Evolutionary conservation across 2,329 filamentous ascomycete genomes (phyloP).

Genomic region (Xylariaceae sp.): DNA sequence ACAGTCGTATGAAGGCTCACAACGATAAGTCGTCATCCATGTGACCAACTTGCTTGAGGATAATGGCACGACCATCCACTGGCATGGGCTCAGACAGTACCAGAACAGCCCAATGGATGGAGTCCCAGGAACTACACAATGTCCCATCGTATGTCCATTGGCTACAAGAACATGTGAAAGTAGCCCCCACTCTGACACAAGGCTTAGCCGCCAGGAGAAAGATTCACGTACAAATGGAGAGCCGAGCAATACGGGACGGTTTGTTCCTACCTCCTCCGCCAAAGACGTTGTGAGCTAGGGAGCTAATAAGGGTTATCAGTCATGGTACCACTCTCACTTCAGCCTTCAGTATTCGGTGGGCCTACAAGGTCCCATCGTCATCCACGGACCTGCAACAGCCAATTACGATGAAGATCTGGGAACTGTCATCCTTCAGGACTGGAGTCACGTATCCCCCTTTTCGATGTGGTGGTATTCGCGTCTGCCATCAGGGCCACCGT

Average conservation of each 20-base stretch:
- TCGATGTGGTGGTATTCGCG: background rate
- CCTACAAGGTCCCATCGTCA: slow-evolving; percentile 57
- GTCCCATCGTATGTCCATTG: slow-evolving; percentile 38
- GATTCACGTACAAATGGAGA: slow-evolving; percentile 57
- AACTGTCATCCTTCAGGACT: slow-evolving; percentile 59
- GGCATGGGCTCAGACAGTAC: slow-evolving; percentile 61
- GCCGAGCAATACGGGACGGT: slow-evolving; percentile 48
- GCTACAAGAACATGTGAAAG: slow-evolving; percentile 6
- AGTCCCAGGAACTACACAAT: slow-evolving; percentile 47
- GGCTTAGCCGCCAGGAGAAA: slow-evolving; percentile 45
- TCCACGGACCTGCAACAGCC: slow-evolving; percentile 57
- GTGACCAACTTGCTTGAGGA: slow-evolving; percentile 38
- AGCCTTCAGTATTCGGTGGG: slow-evolving; percentile 51
- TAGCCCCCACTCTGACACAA: background rate
- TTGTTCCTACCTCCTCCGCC: no score
- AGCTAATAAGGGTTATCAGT: background rate
- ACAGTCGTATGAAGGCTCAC: slow-evolving; percentile 24
- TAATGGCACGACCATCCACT: slow-evolving; percentile 60
- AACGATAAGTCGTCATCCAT: slow-evolving; percentile 25
- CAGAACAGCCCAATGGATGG: slow-evolving; percentile 57
- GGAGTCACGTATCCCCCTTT: slow-evolving; percentile 47
- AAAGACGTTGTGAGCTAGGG: slow-evolving; percentile 35
- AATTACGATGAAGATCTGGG: slow-evolving; percentile 66
- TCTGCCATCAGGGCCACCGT: background rate
- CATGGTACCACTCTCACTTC: slow-evolving; percentile 63